A percentile compares a stretch with the other conserved stretches of the same genome.
Conservation (phyloP, 768 basidiomycete genomes). For the Calocera viscosa region DNA sequence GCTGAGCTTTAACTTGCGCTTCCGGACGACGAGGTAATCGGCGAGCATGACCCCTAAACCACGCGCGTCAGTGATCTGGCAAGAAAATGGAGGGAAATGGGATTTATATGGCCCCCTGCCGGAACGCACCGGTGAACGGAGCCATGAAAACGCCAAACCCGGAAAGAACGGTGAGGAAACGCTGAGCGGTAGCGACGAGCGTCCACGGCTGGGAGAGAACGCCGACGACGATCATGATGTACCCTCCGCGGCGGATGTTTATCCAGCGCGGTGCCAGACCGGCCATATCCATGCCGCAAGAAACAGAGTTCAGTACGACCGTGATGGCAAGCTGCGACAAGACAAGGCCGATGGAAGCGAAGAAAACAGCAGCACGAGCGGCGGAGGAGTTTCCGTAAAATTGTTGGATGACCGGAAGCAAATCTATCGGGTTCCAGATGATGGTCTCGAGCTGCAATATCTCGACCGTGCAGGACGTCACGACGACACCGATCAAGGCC, state of each 20-base stretch:
- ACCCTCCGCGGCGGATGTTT: slow-evolving; percentile 5
- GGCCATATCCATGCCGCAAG: slow-evolving; percentile 10
- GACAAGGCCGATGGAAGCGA: slow-evolving; percentile 4
- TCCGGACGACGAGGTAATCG: slow-evolving; percentile 17
- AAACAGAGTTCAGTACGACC: slow-evolving; percentile 9
- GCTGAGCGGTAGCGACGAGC: slow-evolving; percentile 7
- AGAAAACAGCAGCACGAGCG: slow-evolving; percentile 9
- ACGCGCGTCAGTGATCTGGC: not conserved
- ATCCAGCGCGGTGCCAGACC: slow-evolving; percentile 1
- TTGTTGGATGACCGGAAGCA: slow-evolving; percentile 1
- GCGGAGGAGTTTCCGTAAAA: slow-evolving; percentile 1
- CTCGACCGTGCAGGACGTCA: slow-evolving; percentile 1
- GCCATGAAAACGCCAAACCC: slow-evolving; percentile 11
- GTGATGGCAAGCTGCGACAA: slow-evolving; percentile 5
- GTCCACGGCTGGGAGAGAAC: slow-evolving; percentile 9
- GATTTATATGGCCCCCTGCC: no score
- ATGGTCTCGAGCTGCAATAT: not conserved
- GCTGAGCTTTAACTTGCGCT: slow-evolving; percentile 16
- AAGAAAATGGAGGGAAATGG: not conserved
- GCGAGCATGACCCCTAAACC: slow-evolving; percentile 3
- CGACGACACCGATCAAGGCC: slow-evolving; percentile 9
- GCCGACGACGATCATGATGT: slow-evolving; percentile 10
- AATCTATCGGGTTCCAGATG: slow-evolving; percentile 3
- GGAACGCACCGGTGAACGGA: not conserved
- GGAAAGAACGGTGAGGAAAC: slow-evolving; percentile 8